Base-by-base conservation (phyloP, 306 rosid genomes). In the Geum urbanum region DNA sequence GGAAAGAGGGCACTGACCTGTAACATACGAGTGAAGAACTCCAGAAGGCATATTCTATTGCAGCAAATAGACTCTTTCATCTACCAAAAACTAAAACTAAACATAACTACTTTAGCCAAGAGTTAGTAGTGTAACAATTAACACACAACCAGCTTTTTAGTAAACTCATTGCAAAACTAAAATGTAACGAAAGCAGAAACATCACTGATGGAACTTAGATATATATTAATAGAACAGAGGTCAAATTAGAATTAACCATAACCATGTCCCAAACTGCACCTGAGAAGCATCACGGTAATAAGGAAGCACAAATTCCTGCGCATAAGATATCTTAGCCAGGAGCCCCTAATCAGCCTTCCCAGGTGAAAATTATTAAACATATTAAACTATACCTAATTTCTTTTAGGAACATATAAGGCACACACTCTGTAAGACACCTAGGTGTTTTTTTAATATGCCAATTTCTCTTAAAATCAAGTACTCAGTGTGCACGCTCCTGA, bases 401-500 rank as follows among this genome's bases (percentile, higher is more conserved):
- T 49, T 32, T 64, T 70, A 63, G 74, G 43, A 67, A 72, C 72
- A 76, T 67, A 75, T 8, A 41, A 22, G 27, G 75, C 74, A 16
- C 77, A 84, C 40, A 69, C 74, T 53, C 55, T 24, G 57, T 64
- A 54, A 74, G 62, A 67, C 58, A 84, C 77, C 78, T 76, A 77
- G 63, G 77, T 63, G 69, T 66, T 70, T 74, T 55, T 73, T 71
- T 41, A 5, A 82, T 71, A 80, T 48, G 73, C 32, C 63, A 55
- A 75, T 43, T 63, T 75, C 49, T 72, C 65, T 40, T 20, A 64
- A 59, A 27, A 71, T 41, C 37, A 49, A 47, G 63, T 68, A 76
- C 81, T 91, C 83, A 88, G 80, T 76, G 79, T 47, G 87, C 94
- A 61, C 94, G 87, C 15, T 91, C 94, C 77, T 83, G 66, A 59